A percentile compares a stretch with the other conserved stretches of the same genome.
These are phyloP conservation scores for Alternaria arborescens DNA, from an alignment of 2,329 filamentous ascomycete species.

Conservation along the genomic window DNA sequence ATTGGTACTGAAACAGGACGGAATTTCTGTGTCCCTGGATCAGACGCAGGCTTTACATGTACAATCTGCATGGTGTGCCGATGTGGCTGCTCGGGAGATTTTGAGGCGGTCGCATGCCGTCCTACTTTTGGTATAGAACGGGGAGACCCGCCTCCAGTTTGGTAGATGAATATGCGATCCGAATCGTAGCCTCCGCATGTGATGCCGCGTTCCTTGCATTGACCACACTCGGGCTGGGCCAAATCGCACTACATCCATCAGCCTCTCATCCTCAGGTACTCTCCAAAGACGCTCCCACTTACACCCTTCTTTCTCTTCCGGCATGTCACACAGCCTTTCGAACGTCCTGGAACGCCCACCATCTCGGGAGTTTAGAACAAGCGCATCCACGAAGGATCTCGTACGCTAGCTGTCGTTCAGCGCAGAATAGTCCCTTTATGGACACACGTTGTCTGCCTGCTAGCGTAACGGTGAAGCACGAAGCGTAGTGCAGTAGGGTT, in stretches of 20 bases:
- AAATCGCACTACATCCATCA: conserved; percentile 64
- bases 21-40: background rate
- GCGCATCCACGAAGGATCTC: background rate
- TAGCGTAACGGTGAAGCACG: background rate
- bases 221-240: conserved; percentile 66
- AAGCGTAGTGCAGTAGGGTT: background rate
- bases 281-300: conserved; percentile 26
- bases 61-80: conserved; percentile 8
- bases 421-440: conserved; percentile 32
- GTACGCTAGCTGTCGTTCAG: conserved; percentile 11
- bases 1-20: conserved; percentile 1
- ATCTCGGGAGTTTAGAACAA: conserved; percentile 12
- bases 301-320: conserved; percentile 64
- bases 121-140: conserved; percentile 1
- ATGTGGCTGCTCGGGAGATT: conserved; percentile 8
- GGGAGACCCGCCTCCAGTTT: conserved; percentile 14
- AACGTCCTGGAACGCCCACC: conserved; percentile 42
- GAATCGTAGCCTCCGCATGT: conserved; percentile 71
- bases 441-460: conserved; percentile 12
- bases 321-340: conserved; percentile 46
- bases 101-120: background rate
- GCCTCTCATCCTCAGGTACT: background rate
- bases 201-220: conserved; percentile 66
- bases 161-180: conserved; percentile 67
- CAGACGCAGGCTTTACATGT: conserved; percentile 1